Evolutionary conservation across 169 alveolate species (phyloP).

Genomic region (Plasmodium relictum): DNA sequence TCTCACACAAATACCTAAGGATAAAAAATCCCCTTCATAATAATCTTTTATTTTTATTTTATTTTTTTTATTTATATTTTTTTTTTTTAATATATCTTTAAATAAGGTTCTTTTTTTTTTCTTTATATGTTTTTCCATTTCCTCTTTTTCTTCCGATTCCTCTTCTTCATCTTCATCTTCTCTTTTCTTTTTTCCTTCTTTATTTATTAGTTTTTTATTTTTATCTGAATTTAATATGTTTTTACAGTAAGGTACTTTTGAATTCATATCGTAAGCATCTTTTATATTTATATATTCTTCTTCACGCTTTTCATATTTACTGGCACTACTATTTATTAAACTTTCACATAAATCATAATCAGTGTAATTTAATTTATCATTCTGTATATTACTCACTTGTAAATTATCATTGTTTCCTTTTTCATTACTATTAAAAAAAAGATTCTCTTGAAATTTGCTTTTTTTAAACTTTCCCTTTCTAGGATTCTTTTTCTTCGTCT

Average conservation of each 20-base stretch:
- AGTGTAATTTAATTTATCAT: background rate
- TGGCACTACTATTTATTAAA: conserved; percentile 9
- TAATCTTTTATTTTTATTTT: conserved; percentile 48
- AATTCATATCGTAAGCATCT: background rate
- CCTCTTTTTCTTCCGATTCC: background rate
- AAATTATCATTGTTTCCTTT: background rate
- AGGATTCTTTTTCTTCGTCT: background rate
- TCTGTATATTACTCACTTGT: background rate
- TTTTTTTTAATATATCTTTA: conserved; percentile 9
- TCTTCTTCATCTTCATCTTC: background rate
- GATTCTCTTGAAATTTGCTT: background rate
- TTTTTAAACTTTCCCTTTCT: background rate
- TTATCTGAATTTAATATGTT: background rate
- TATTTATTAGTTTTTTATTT: conserved; percentile 5
- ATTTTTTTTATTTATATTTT: conserved; percentile 21
- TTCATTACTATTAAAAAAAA: background rate
- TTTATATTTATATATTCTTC: background rate
- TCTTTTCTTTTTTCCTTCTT: background rate
- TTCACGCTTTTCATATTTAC: conserved; percentile 5
- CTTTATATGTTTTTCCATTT: background rate
- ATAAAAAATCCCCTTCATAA: conserved; percentile 55
- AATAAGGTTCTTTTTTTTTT: conserved; percentile 1
- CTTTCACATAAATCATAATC: background rate
- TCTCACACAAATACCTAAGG: conserved; percentile 87
- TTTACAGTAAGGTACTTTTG: background rate